Base-by-base conservation (phyloP, 371 early-diverging fungal genomes). In the Choanephora cucurbitarum region DNA sequence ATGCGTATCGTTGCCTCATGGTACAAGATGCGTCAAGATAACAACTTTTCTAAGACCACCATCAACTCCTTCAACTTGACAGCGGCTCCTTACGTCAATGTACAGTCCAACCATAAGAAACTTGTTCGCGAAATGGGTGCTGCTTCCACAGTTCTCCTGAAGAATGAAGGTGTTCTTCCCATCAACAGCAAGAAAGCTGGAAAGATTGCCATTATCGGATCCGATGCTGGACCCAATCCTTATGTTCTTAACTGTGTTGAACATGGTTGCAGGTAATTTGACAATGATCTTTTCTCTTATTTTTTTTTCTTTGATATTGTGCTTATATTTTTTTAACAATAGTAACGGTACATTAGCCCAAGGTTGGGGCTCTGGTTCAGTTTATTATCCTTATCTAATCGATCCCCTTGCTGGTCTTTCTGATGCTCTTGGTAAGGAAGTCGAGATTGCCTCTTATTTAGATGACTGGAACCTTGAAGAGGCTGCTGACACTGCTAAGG, bases 291-390 rank as follows among this genome's bases (percentile, higher is more conserved):
- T 13, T 13, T 37, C 3, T 2, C 2, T 13, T 14, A 11, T 37
- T 9, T 37, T 13, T 37, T 13, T 14, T 37, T 37, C 9, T 14
- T 11, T 37, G n/a, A 6, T 37, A 13, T 9, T 37, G 14, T n/a
- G n/a, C n/a, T n/a, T n/a, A n/a, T n/a, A n/a, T n/a, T n/a, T n/a
- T n/a, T n/a, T n/a, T n/a, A n/a, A n/a, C n/a, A 37, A 37, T 49
- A 58, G 49, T 28, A 49, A 40, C 17, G 88, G 85, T 15, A 80
- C 78, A 8, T 60, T 87, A 17, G 83, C 85, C 40, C 71, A 77
- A 60, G 86, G 86, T 18, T 84, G 86, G 85, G 88, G 88, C 1
- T 80, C 80, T 44, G 88, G 88, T 44, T 77, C 84, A 17, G 62
- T 76, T 22, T 57, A 68, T n/a, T 87, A 76, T 69, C 80, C 85